These are phyloP conservation scores for Syzygium oleosum DNA, from an alignment of 345 rosid species.

Conservation along the genomic window DNA sequence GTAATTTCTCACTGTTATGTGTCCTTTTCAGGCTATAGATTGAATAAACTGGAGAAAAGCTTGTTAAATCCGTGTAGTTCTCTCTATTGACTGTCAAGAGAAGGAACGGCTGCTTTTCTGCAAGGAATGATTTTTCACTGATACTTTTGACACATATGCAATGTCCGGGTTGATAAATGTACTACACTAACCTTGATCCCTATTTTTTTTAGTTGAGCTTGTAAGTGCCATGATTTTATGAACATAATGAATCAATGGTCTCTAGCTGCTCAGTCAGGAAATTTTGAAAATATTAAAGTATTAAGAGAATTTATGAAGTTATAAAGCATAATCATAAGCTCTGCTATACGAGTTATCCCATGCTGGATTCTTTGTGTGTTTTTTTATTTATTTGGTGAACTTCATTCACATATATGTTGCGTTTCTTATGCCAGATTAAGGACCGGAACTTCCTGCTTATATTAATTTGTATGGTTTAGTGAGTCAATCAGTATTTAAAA, in stretches of 20 bases:
- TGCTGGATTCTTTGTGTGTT: neutral
- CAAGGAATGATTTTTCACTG: constrained; percentile 55
- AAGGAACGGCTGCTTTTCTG: constrained; percentile 21
- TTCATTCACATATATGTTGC: neutral
- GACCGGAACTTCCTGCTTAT: neutral
- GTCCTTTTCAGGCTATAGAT: constrained; percentile 26
- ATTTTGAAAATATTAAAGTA: neutral
- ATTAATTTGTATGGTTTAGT: neutral
- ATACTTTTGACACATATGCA: constrained; percentile 40
- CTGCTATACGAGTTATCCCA: neutral
- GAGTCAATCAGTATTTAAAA: neutral
- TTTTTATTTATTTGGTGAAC: neutral
- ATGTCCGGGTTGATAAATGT: constrained; percentile 98
- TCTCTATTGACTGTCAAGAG: constrained; percentile 25
- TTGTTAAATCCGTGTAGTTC: constrained; percentile 11
- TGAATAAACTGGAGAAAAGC: constrained; percentile 10
- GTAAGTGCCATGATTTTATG: neutral
- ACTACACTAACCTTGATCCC: constrained; percentile 10
- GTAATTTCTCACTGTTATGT: neutral
- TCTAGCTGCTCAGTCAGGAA: neutral
- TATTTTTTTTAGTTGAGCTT: neutral
- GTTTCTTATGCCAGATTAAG: neutral
- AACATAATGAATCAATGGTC: neutral
- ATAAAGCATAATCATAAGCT: neutral
- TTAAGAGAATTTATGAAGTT: neutral